Percentiles rank a stretch among this genome's conserved stretches.
phyloP scores from a whole-genome alignment of 2,329 filamentous ascomycete genomes.

The Pyrenophora tritici-repentis region DNA sequence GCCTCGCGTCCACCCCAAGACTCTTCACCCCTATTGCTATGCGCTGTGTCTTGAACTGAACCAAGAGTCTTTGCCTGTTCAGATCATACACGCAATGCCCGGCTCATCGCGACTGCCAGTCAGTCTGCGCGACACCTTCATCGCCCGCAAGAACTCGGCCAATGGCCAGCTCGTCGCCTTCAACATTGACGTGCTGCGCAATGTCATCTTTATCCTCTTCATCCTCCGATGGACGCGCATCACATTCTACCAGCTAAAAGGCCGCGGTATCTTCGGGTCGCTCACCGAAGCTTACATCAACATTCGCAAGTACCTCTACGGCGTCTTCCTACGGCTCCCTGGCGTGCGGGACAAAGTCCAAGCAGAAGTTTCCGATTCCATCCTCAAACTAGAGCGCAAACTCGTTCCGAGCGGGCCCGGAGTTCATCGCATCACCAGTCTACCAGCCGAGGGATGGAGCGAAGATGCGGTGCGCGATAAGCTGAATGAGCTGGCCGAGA shows the following conservation, averaged over 20 bases:
- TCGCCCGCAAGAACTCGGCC: slow-evolving; percentile 62
- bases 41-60: neutral
- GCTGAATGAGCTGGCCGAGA: slow-evolving; percentile 74
- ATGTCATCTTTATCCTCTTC: slow-evolving; percentile 88
- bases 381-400: slow-evolving; percentile 81
- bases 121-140: slow-evolving; percentile 70
- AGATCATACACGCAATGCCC: slow-evolving; percentile 34
- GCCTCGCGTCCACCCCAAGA: neutral
- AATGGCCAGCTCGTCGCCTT: slow-evolving; percentile 61
- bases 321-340: slow-evolving; percentile 82
- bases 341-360: slow-evolving; percentile 86
- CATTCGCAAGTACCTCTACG: slow-evolving; percentile 75
- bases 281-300: slow-evolving; percentile 74
- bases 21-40: slow-evolving; percentile 3
- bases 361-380: slow-evolving; percentile 78
- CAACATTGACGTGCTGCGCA: slow-evolving; percentile 77
- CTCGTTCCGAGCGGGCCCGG: slow-evolving; percentile 75
- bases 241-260: slow-evolving; percentile 81
- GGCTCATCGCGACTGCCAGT: slow-evolving; percentile 73
- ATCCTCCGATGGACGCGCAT: slow-evolving; percentile 81
- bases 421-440: slow-evolving; percentile 71
- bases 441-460: slow-evolving; percentile 84
- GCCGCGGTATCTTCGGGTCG: slow-evolving; percentile 83
- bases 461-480: slow-evolving; percentile 79
- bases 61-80: neutral